phyloP scores from a whole-genome alignment of 2,329 filamentous ascomycete species.

The Colletotrichum siamense region DNA sequence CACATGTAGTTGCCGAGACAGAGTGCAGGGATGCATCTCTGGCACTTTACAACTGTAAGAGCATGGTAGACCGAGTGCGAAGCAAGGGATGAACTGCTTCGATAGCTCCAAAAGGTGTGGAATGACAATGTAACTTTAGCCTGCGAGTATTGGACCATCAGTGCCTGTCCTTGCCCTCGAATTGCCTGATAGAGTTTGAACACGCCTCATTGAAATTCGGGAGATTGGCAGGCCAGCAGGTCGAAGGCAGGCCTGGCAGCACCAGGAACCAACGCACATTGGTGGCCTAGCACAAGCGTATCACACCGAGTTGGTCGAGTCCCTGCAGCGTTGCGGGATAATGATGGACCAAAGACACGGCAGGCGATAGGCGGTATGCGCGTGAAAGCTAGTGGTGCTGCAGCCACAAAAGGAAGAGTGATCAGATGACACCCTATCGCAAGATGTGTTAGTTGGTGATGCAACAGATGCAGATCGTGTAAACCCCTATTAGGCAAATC shows the following conservation, averaged over 20 bases:
- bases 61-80: background rate
- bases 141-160: background rate
- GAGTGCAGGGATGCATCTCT: background rate
- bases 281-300: background rate
- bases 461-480: conserved; percentile 4
- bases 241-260: background rate
- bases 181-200: background rate
- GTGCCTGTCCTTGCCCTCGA: background rate
- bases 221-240: background rate
- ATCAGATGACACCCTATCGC: conserved; percentile 3
- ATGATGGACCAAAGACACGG: background rate
- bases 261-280: background rate
- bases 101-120: background rate
- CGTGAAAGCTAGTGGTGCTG: background rate
- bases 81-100: conserved; percentile 10
- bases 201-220: background rate
- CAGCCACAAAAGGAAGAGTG: conserved; percentile 13
- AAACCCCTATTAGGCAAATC: background rate
- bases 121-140: background rate
- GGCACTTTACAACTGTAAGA: background rate
- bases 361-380: background rate
- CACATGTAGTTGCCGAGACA: background rate
- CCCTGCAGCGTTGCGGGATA: background rate
- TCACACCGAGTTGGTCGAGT: background rate
- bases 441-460: background rate